Evolutionary conservation across 192 early-diverging fungal genomes (phyloP), one percentile per base, ranked within the genome.

Genomic region (Gamsiella multidivaricata): DNA sequence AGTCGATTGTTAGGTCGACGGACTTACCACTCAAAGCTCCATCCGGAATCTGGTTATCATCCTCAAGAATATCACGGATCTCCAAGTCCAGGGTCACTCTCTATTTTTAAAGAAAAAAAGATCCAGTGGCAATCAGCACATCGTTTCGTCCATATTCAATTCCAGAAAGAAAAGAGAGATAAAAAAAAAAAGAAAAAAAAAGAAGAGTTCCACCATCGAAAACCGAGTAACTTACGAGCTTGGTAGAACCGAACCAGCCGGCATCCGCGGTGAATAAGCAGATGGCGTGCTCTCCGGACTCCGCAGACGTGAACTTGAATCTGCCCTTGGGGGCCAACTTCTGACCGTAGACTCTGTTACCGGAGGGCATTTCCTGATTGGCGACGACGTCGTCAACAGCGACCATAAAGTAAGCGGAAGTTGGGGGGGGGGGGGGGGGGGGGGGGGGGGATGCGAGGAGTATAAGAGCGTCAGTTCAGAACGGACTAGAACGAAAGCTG

Each of bases 271-370:
- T 87, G 63, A 86, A 88, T 51, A 99, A 80, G 80, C 97, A 99
- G 57, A 99, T 94, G 17, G 86, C 80, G 76, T 99, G 95, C 68
- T 97, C 91, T 51, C 96, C 96, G 36, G 91, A 84, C 59, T 93
- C 92, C 12, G 91, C 85, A n/a, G 96, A 89, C 5, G 94, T 96
- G 72, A 99, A 99, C 33, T 91, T 91, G 70, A 97, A 98, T 65
- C 88, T 88, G 54, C 96, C 96, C 68, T 80, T 72, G 58, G 86
- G 56, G 9, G 80, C 75, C 41, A 91, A 89, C 80, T 91, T 93
- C 71, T 91, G 91, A 66, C 93, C 90, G 60, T 96, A 83, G 10
- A 98, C 76, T 43, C 59, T 52, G 54, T 83, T 58, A 14, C 61
- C 68, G 54, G 64, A 53, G 31, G 83, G 80, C 55, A 84, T 66